Percentiles rank a stretch among this genome's conserved stretches.
phyloP scores from a whole-genome alignment of 2,329 filamentous ascomycete genomes.

The Samsoniella hepiali region DNA sequence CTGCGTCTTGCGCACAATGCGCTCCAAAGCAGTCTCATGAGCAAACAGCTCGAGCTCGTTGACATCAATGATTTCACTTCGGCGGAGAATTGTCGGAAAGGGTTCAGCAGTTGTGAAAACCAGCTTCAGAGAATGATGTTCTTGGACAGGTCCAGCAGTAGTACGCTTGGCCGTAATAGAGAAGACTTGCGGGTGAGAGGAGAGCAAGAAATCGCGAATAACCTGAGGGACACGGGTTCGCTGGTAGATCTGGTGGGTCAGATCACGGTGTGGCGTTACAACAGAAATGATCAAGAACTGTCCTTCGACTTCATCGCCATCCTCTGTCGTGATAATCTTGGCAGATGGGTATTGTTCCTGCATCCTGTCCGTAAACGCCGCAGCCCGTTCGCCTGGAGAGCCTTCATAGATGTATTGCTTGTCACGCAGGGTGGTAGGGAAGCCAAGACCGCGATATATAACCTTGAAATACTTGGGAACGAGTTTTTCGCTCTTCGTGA shows the following conservation, averaged over 20 bases:
- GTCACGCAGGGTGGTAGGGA: conserved; percentile 74
- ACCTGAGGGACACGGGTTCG: conserved; percentile 78
- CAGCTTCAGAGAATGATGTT: conserved; percentile 79
- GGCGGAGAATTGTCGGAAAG: conserved; percentile 86
- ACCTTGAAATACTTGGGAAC: conserved; percentile 90
- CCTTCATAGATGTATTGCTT: conserved; percentile 94
- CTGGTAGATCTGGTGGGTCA: conserved; percentile 80
- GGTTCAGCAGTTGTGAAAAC: conserved; percentile 79
- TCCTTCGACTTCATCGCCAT: conserved; percentile 78
- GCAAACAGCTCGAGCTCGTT: conserved; percentile 67
- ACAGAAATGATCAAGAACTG: conserved; percentile 83
- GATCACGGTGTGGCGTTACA: conserved; percentile 77
- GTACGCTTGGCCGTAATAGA: conserved; percentile 71
- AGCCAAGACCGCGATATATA: conserved; percentile 83
- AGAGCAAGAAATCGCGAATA: conserved; percentile 81
- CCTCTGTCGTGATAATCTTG: conserved; percentile 68
- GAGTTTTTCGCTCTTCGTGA: conserved; percentile 75
- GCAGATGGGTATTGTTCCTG: conserved; percentile 86
- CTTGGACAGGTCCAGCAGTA: conserved; percentile 64
- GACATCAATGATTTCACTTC: conserved; percentile 75
- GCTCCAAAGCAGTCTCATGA: conserved; percentile 84
- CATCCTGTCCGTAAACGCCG: conserved; percentile 85
- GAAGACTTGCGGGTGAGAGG: conserved; percentile 74
- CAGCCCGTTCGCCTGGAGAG: conserved; percentile 69
- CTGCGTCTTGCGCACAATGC: conserved; percentile 84